phyloP scores from a whole-genome alignment of 257 asterid species.

The Datura wrightii region DNA sequence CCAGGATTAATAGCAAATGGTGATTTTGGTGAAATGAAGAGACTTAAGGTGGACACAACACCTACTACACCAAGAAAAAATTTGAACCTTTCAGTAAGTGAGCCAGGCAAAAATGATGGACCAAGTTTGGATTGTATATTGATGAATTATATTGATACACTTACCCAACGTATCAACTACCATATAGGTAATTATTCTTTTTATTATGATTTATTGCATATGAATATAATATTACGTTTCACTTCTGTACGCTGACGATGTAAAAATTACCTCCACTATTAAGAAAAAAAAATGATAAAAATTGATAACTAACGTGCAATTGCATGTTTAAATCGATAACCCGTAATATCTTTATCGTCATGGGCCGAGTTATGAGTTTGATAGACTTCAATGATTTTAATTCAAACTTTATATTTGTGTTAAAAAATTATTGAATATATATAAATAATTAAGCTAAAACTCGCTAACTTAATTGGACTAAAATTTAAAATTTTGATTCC shows the following conservation, averaged over 20 bases:
- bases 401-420: no score
- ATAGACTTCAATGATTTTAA: no score
- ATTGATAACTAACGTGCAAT: no score
- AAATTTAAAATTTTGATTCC: no score
- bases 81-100: conserved; percentile 24
- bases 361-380: no score
- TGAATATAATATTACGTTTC: not conserved
- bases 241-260: not conserved
- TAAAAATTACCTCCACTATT: not conserved
- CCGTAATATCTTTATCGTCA: no score
- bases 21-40: conserved; percentile 15
- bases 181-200: not conserved
- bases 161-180: conserved; percentile 31
- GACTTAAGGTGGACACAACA: not conserved
- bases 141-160: conserved; percentile 30
- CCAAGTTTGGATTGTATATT: conserved; percentile 21
- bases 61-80: conserved; percentile 31
- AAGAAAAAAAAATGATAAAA: no score
- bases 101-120: conserved; percentile 28
- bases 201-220: not conserved
- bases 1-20: conserved; percentile 14
- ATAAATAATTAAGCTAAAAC: no score
- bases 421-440: no score
- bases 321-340: no score
- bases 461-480: no score